Evolutionary conservation across 129 eudicot genomes (phyloP).

Genomic region (Flaveria sonorensis): DNA sequence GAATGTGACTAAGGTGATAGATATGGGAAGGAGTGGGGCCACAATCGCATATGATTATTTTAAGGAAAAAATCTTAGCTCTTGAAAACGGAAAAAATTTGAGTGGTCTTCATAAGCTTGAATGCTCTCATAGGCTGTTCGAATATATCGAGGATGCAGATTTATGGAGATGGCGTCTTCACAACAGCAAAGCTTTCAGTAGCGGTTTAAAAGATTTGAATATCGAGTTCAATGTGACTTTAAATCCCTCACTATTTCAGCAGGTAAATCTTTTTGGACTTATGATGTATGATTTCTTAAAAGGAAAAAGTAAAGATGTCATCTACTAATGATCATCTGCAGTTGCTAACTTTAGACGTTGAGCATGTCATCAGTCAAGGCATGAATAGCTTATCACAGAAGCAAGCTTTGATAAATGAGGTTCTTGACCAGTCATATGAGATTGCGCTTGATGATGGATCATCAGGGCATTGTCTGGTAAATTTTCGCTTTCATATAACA

Average conservation of each 20-base stretch:
- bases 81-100: constrained; percentile 22
- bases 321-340: constrained; percentile 30
- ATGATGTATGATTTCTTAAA: neutral
- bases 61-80: constrained; percentile 55
- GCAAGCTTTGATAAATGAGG: constrained; percentile 62
- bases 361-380: constrained; percentile 63
- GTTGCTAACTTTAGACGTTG: constrained; percentile 70
- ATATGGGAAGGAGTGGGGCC: constrained; percentile 90
- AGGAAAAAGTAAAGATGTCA: neutral
- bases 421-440: constrained; percentile 72
- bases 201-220: constrained; percentile 74
- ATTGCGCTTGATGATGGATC: constrained; percentile 70
- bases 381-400: constrained; percentile 57
- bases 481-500: constrained; percentile 12
- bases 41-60: constrained; percentile 80
- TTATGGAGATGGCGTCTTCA: constrained; percentile 80
- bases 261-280: constrained; percentile 41
- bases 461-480: constrained; percentile 75
- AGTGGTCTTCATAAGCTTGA: constrained; percentile 41
- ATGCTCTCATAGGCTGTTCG: constrained; percentile 49
- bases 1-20: constrained; percentile 70
- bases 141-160: constrained; percentile 83
- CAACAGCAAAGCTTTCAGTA: constrained; percentile 83
- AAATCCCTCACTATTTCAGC: constrained; percentile 70
- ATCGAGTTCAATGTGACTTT: constrained; percentile 50